Conservation (phyloP, 805 yeast genomes). For the Alloascoidea hylecoeti region DNA sequence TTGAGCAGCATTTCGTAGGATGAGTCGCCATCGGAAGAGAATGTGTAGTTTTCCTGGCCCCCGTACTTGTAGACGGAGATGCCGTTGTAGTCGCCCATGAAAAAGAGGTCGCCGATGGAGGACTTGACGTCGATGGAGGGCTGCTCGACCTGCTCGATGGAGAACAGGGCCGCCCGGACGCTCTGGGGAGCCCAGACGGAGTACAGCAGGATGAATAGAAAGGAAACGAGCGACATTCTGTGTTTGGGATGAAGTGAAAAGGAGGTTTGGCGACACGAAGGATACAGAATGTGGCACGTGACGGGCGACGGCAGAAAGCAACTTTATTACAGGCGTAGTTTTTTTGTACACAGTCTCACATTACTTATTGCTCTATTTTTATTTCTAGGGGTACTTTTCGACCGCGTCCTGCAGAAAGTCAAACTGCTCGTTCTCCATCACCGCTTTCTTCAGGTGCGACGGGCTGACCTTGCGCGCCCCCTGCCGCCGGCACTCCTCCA, state of each 20-base stretch:
- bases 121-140: conserved; percentile 4
- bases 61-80: conserved; percentile 19
- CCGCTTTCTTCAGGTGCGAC: conserved; percentile 72
- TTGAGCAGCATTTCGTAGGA: conserved; percentile 11
- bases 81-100: conserved; percentile 23
- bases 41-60: conserved; percentile 20
- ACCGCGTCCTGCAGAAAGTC: conserved; percentile 80
- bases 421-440: conserved; percentile 75
- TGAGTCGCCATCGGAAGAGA: conserved; percentile 5
- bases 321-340: too few species aligned
- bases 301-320: too few species aligned
- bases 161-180: not conserved
- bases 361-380: too few species aligned
- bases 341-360: too few species aligned
- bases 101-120: conserved; percentile 3
- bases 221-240: too few species aligned
- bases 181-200: not conserved
- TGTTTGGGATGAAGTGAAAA: too few species aligned
- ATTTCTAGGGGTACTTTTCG: conserved; percentile 43
- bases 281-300: too few species aligned
- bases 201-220: conserved; percentile 1
- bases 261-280: too few species aligned
- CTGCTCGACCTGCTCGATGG: not conserved
- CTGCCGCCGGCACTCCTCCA: conserved; percentile 57
- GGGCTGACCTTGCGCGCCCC: conserved; percentile 77